Conservation (phyloP, 345 rosid species). For the Anacardium occidentale region DNA sequence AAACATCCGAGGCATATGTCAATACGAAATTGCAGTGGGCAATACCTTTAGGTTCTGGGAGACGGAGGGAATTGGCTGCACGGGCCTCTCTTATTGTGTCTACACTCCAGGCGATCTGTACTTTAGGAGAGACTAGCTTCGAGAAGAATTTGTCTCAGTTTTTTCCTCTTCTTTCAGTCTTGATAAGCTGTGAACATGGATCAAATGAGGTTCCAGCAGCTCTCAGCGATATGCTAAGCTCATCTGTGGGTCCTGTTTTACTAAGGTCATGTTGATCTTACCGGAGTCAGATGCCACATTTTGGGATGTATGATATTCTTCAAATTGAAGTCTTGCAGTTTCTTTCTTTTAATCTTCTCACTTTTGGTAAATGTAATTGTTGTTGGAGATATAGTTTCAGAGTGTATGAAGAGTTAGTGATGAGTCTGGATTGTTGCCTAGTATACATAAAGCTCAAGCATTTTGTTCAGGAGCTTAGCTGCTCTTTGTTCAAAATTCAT, state of each 20-base stretch:
- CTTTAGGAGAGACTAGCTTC: constrained; percentile 70
- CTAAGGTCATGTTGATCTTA: constrained; percentile 62
- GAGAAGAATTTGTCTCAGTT: constrained; percentile 64
- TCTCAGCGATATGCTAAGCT: constrained; percentile 81
- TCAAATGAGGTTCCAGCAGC: constrained; percentile 87
- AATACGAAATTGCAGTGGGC: constrained; percentile 48
- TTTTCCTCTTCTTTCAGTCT: constrained; percentile 75
- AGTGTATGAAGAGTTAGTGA: constrained; percentile 39
- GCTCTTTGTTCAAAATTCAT: constrained; percentile 21
- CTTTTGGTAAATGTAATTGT: constrained; percentile 13
- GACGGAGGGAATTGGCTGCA: constrained; percentile 75
- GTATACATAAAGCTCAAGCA: constrained; percentile 18
- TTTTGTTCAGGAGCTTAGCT: constrained; percentile 26
- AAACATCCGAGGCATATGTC: constrained; percentile 38
- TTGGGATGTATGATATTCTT: constrained; percentile 33
- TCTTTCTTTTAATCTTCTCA: background rate
- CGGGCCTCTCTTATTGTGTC: constrained; percentile 79
- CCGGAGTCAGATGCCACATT: constrained; percentile 22
- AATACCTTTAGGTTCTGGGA: constrained; percentile 90
- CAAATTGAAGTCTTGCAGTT: constrained; percentile 18
- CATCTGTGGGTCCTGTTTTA: constrained; percentile 77
- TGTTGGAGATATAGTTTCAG: constrained; percentile 28
- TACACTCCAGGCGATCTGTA: constrained; percentile 75
- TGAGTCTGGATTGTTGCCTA: constrained; percentile 27
- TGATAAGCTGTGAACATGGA: constrained; percentile 93